Evolutionary conservation across 228 moss, liverwort and hornwort genomes (phyloP), one percentile per base, ranked within the genome.

Genomic region (Sphagnum magellanicum): DNA sequence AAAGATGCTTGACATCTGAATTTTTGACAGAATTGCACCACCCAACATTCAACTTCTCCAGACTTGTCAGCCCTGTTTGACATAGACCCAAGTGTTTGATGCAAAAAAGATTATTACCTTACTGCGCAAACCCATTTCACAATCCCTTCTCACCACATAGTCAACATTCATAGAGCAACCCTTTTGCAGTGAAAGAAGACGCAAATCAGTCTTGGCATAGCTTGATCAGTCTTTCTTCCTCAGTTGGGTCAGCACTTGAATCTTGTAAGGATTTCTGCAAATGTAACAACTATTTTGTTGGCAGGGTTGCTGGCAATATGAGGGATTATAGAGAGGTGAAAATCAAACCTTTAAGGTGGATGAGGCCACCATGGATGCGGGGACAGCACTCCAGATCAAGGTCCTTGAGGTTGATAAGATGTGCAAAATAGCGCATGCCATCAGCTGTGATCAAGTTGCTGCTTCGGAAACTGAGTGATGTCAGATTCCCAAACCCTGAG

Each of bases 311-410:
- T 32, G 32, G 32, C 3, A 32, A 32, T 32, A 32, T 32, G 32
- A 32, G 32, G 32, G 32, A 32, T 32, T 32, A 32, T 32, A 11
- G 32, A 32, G 32, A 32, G 32, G 32, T 3, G 32, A 32, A 32
- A 55, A 55, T 12, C 55, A 55, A 55, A 83, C 83, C 71, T 68
- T 67, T 75, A 32, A 84, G 77, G 68, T 86, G 79, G 67, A 74
- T 64, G 57, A 86, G 78, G 55, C 85, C 85, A 53, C 85, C 85
- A 53, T 86, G 74, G 61, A 86, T 79, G 52, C 62, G 74, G 15
- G 78, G 76, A 72, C 85, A 86, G 68, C 74, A 72, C 67, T 86
- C 85, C 70, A 86, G 69, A 67, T 86, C 85, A 63, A 86, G 82
- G 60, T 61, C 71, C 16, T 72, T 81, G 15, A 86, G 79, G 71